Evolutionary conservation across 345 rosid species (phyloP), one percentile per base, ranked within the genome.

Genomic region (Limnanthes douglasii): DNA sequence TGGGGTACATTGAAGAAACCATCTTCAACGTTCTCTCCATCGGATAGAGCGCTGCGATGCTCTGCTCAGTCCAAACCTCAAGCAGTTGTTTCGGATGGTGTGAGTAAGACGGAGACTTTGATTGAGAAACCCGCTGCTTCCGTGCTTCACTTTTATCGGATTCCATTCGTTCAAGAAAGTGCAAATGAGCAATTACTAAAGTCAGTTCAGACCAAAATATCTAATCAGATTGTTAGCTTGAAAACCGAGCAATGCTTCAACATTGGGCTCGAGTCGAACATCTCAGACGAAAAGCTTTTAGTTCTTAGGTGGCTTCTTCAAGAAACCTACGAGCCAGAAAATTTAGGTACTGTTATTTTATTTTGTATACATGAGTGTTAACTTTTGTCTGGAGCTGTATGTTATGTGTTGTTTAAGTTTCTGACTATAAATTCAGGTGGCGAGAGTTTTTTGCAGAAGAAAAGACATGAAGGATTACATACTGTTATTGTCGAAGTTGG

Each of bases 261-360:
- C 45, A 53, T 83, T 1, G 86, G 93, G 35, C 60, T 79, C 41
- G 46, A 53, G 15, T 52, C 74, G 0, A 36, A 56, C 23, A 53
- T 88, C 26, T 34, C 64, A 1, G 37, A 24, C 3, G 69, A 76
- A 39, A 83, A 83, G 62, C 57, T 73, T 14, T 57, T 16, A 1
- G 75, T 65, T 15, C 72, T 83, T 6, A 60, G 57, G 41, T 88
- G 97, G 97, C 69, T 88, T 70, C 78, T 83, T 39, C 81, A 66
- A 40, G 97, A 88, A 48, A 83, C 97, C 0, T 88, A 65, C 12
- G 95, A 79, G 60, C 94, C 95, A 0, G 95, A 88, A 48, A 88
- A 79, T 57, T 48, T 83, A 64, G 95, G 67, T 18, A 21, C 50
- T 23, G 2, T 31, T 42, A 14, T 0, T 55, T 0, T 18, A n/a